Base-by-base conservation (phyloP, 2,329 filamentous ascomycete species). In the Alternaria dauci region DNA sequence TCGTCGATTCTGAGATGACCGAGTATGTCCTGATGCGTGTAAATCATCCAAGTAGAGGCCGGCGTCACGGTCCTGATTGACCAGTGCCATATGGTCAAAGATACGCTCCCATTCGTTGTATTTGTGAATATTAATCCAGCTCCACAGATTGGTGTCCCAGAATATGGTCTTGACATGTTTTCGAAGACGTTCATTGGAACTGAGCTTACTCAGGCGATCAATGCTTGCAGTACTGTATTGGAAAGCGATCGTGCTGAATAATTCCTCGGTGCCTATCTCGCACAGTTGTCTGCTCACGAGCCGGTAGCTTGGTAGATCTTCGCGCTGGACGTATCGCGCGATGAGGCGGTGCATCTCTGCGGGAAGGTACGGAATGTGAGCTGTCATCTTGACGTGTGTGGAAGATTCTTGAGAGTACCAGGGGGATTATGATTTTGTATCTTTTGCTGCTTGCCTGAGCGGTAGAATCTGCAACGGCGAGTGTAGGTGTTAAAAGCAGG, bases 221-320 rank as follows among this genome's bases (percentile, higher is more conserved):
- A 66, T 16, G 46, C 60, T 68, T 34, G 48, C 26, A 11, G 36
- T 28, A 28, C 61, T 65, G 20, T 36, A 56, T 11, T 62, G 59
- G 16, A 68, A 61, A n/a, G 52, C 50, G 32, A 70, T 53, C 2
- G 54, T 65, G 2, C 41, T 20, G 30, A 68, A 68, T 0, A 68
- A 54, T 14, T 61, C 52, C 23, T 54, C 25, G 9, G 51, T 54
- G 4, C 57, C 66, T 11, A 63, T 52, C 1, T 41, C 47, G 25
- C 44, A 55, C 4, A 62, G 32, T 2, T 36, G 16, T 41, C 48
- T 67, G 41, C 41, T 62, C 8, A 51, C 58, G 4, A 70, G 56
- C n/a, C 65, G 57, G 20, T 67, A 68, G 12, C 50, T 51, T 4
- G 62, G 54, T 12, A 70, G 25, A 18, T 67, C 63, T 1, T 41